phyloP scores from a whole-genome alignment of 768 basidiomycete species.

The Collybia nuda region DNA sequence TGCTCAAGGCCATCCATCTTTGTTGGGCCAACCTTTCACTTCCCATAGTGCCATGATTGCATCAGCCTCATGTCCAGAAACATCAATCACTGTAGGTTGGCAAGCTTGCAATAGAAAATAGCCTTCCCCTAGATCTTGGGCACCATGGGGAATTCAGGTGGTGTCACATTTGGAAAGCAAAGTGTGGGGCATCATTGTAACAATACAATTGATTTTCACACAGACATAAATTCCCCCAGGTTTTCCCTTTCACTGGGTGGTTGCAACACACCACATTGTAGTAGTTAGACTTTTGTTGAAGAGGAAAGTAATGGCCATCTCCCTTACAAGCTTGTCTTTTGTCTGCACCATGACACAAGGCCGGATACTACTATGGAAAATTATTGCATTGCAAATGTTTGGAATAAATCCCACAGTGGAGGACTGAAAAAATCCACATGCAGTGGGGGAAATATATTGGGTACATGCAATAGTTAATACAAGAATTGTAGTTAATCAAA shows the following conservation, averaged over 20 bases:
- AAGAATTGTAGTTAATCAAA: too few relatives aligned
- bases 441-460: too few relatives aligned
- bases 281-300: constrained; percentile 22
- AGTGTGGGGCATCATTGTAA: constrained; percentile 14
- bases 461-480: too few relatives aligned
- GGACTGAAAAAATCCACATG: too few relatives aligned
- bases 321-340: too few relatives aligned
- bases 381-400: too few relatives aligned
- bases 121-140: constrained; percentile 6
- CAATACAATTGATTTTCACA: constrained; percentile 20
- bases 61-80: constrained; percentile 12
- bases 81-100: constrained; percentile 5
- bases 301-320: constrained; percentile 29
- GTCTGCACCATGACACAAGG: too few relatives aligned
- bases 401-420: too few relatives aligned
- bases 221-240: too few relatives aligned
- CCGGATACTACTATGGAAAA: too few relatives aligned
- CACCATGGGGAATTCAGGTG: neutral
- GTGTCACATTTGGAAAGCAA: neutral
- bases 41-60: constrained; percentile 1
- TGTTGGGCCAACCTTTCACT: constrained; percentile 12
- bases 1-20: constrained; percentile 8
- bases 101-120: constrained; percentile 15
- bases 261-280: constrained; percentile 20
- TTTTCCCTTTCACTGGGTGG: too few relatives aligned